Base-by-base conservation (phyloP, 106 monocot species). In the Gastrodia elata region DNA sequence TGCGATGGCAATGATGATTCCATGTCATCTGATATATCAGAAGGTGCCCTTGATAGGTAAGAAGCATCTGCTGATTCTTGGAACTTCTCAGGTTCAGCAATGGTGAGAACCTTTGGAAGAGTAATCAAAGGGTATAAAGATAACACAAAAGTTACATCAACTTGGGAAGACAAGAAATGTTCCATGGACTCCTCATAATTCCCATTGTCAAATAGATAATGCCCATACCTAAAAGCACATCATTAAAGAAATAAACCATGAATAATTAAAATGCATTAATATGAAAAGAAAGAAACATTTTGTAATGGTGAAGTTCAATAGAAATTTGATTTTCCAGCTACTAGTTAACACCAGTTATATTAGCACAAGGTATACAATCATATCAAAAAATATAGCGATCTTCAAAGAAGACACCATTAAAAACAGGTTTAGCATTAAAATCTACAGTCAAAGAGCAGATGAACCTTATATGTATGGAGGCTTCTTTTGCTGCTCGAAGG, bases 151-250 rank as follows among this genome's bases (percentile, higher is more conserved):
- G 93, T 99, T 35, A 93, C 85, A 70, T 99, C 98, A 77, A 91
- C 98, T 85, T 93, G 88, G 41, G 98, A 91, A 71, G 88, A 93
- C 32, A 91, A 65, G 80, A 99, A 93, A 32, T 99, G 98, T 4
- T 94, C 91, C 87, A 97, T 65, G 26, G 94, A 79, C 76, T 99
- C 91, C 85, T 99, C 93, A 79, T 91, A 99, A 70, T 78, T 84
- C 71, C 85, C 93, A 82, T 77, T 87, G 42, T 99, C 88, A 84
- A 99, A 99, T 43, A 99, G 76, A 80, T 82, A 83, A 70, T 99
- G 93, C 16, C 86, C 98, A 82, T 93, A 99, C 70, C 98, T 99
- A 80, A 30, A 79, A 78, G 43, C 30, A 41, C 20, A 41, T 14
- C 39, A 69, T 18, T 25, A 69, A 69, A 39, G 26, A 24, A 24